Conservation (phyloP, 2,329 filamentous ascomycete species). For the Phoma sp. region DNA sequence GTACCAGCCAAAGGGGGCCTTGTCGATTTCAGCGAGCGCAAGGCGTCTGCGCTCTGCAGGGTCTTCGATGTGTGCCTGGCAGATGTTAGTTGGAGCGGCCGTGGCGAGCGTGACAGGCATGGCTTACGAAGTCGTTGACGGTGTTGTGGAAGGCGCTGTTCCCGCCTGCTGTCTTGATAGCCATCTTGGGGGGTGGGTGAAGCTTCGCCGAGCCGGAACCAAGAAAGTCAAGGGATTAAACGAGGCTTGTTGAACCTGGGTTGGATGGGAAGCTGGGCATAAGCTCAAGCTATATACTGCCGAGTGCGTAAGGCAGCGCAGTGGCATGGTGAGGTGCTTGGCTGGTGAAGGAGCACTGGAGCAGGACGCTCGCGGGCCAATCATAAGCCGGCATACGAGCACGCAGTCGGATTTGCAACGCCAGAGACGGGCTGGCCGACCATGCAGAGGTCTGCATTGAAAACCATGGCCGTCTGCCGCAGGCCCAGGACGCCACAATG, state of each 20-base stretch:
- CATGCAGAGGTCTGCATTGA: background rate
- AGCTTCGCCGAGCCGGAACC: constrained; percentile 27
- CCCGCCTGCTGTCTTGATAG: constrained; percentile 33
- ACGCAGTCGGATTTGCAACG: constrained; percentile 14
- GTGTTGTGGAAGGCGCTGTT: constrained; percentile 55
- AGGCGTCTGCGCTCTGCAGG: constrained; percentile 79
- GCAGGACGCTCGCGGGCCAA: background rate
- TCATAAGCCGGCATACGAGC: constrained; percentile 10
- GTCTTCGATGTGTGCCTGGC: constrained; percentile 62
- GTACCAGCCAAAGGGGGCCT: constrained; percentile 81
- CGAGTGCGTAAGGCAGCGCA: constrained; percentile 1
- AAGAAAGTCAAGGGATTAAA: constrained; percentile 22
- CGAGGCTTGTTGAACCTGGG: constrained; percentile 18
- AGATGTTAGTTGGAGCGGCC: background rate
- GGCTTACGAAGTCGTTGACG: constrained; percentile 68
- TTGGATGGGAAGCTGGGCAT: constrained; percentile 8
- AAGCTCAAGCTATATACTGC: constrained; percentile 19
- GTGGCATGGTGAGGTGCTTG: constrained; percentile 7
- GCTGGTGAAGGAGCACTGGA: constrained; percentile 4
- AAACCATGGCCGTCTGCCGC: constrained; percentile 3
- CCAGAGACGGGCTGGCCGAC: constrained; percentile 9
- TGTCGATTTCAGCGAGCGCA: constrained; percentile 81
- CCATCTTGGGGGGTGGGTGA: constrained; percentile 17
- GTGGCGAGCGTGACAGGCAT: background rate
- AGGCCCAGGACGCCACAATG: constrained; percentile 13